Percentiles rank a stretch among this genome's conserved stretches.
phyloP scores from a whole-genome alignment of 2,329 filamentous ascomycete species.

The Endothia cerciana region DNA sequence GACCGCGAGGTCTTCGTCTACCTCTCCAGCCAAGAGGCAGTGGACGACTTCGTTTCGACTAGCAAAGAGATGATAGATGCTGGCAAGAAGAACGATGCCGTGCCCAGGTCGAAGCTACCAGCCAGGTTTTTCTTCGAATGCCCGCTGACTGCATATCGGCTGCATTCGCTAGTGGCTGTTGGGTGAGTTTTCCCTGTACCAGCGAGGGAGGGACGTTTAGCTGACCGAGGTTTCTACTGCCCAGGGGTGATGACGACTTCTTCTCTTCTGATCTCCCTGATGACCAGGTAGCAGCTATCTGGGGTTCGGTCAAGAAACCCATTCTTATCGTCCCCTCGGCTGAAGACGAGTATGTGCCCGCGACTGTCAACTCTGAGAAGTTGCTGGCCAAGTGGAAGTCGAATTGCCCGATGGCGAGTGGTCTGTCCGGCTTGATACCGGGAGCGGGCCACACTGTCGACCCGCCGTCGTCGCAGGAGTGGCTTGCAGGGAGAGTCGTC shows the following conservation, averaged over 20 bases:
- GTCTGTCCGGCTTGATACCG: constrained; percentile 57
- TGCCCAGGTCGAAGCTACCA: constrained; percentile 54
- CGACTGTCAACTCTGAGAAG: constrained; percentile 57
- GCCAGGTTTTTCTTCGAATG: constrained; percentile 43
- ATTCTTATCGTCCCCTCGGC: constrained; percentile 68
- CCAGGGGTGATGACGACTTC: constrained; percentile 78
- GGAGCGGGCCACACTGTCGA: constrained; percentile 56
- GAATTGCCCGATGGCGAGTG: constrained; percentile 50
- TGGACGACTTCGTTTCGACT: constrained; percentile 50
- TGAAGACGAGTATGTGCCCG: constrained; percentile 68
- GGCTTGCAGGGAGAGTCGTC: constrained; percentile 53
- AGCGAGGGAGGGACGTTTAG: neutral
- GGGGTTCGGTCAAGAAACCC: constrained; percentile 63
- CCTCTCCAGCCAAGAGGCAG: constrained; percentile 46
- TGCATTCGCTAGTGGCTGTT: constrained; percentile 52
- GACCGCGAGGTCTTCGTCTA: constrained; percentile 69
- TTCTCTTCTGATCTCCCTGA: constrained; percentile 78
- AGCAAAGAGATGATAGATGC: constrained; percentile 59
- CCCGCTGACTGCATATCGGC: constrained; percentile 58
- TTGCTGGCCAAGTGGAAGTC: constrained; percentile 62
- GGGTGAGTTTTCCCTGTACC: constrained; percentile 47
- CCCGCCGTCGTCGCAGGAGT: constrained; percentile 49
- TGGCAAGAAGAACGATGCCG: constrained; percentile 57
- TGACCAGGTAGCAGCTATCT: constrained; percentile 62
- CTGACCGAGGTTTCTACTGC: neutral